These are phyloP conservation scores for Phytophthora cactorum DNA, from an alignment of 352 stramenopile genomes.

Conservation along the genomic window DNA sequence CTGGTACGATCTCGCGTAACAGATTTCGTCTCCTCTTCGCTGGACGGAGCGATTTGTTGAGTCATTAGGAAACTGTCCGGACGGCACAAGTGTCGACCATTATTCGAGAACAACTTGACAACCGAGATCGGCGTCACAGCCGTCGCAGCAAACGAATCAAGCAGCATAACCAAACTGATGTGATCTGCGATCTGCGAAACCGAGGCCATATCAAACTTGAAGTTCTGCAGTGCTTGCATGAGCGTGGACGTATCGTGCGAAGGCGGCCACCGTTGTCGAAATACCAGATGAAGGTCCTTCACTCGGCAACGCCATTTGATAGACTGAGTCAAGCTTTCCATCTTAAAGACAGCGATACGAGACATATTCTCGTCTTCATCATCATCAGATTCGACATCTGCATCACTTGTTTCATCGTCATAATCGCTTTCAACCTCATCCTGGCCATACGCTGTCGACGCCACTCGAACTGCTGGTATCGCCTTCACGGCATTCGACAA, in stretches of 20 bases:
- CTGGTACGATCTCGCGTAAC: constrained; percentile 58
- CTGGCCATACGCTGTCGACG: constrained; percentile 10
- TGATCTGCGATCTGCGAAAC: constrained; percentile 59
- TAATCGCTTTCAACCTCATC: constrained; percentile 31
- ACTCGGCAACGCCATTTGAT: constrained; percentile 57
- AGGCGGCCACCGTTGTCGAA: constrained; percentile 64
- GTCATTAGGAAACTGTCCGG: constrained; percentile 58
- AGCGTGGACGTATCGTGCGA: constrained; percentile 53
- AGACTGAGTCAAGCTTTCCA: constrained; percentile 52
- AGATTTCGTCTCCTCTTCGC: constrained; percentile 31
- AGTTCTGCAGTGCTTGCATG: constrained; percentile 50
- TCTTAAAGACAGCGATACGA: constrained; percentile 34
- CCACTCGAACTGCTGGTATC: constrained; percentile 10
- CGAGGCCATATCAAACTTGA: constrained; percentile 50
- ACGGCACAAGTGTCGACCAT: constrained; percentile 59
- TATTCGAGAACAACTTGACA: constrained; percentile 62
- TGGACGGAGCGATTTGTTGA: constrained; percentile 9
- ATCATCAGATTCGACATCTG: constrained; percentile 33
- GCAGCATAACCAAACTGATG: constrained; percentile 75
- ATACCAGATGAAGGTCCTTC: constrained; percentile 53
- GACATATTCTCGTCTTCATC: constrained; percentile 30
- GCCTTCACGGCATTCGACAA: constrained; percentile 45
- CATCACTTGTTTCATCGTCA: constrained; percentile 40
- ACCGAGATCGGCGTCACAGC: constrained; percentile 75
- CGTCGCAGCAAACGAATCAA: constrained; percentile 83